phyloP scores from a whole-genome alignment of 2,329 filamentous ascomycete species.

The Didymella pomorum region DNA sequence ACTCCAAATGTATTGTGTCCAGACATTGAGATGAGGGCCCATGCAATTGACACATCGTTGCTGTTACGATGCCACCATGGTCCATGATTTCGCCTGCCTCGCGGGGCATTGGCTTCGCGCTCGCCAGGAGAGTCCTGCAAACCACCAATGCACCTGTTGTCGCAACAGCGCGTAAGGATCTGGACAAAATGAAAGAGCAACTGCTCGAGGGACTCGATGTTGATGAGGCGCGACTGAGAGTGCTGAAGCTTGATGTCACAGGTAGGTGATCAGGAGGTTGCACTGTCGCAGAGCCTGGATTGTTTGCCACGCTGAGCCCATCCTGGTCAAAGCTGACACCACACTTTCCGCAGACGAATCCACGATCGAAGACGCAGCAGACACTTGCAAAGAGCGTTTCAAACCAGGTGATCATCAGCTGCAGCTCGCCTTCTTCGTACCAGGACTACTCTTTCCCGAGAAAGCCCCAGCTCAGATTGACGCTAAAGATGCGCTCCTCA shows the following conservation, averaged over 20 bases:
- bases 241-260: slow-evolving; percentile 65
- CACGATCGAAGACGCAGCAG: slow-evolving; percentile 66
- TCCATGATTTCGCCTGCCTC: slow-evolving; percentile 66
- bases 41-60: neutral
- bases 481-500: slow-evolving; percentile 67
- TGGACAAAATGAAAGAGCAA: slow-evolving; percentile 57
- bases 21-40: slow-evolving; percentile 16
- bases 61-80: slow-evolving; percentile 55
- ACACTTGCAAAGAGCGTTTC: slow-evolving; percentile 63
- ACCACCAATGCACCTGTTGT: slow-evolving; percentile 67
- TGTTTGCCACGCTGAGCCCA: neutral
- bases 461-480: slow-evolving; percentile 73
- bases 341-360: slow-evolving; percentile 66
- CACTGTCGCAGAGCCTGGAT: neutral
- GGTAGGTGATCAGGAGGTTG: slow-evolving; percentile 50
- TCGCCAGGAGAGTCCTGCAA: slow-evolving; percentile 65
- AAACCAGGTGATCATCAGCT: slow-evolving; percentile 61
- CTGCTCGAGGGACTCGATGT: slow-evolving; percentile 61
- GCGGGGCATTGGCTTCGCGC: slow-evolving; percentile 68
- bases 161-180: slow-evolving; percentile 66
- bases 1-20: neutral
- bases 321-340: slow-evolving; percentile 4
- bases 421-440: slow-evolving; percentile 72
- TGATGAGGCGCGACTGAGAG: slow-evolving; percentile 57
- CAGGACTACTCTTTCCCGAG: slow-evolving; percentile 77